Evolutionary conservation across 2,329 filamentous ascomycete genomes (phyloP), one percentile per base, ranked within the genome.

Genomic region (Pezicula carpinea): DNA sequence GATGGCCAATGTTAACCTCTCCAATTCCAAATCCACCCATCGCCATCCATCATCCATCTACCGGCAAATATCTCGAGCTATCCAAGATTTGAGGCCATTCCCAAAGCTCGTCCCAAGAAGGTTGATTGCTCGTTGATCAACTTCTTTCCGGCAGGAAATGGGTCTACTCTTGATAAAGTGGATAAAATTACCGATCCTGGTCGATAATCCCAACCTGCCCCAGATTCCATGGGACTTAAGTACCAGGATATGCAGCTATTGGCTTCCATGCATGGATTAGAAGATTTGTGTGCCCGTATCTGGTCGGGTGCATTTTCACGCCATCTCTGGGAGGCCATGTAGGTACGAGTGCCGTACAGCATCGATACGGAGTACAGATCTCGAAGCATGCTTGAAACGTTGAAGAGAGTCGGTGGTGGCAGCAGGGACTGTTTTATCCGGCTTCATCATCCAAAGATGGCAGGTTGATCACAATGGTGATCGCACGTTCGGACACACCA

Each of bases 231-330:
- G 42, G 26, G 38, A 43, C 17, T 18, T 34, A 43, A 43, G 13
- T 33, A 34, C 26, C 31, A 18, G 41, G 41, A 23, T 43, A 15
- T 26, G 11, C 41, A 32, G 18, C 29, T 34, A 33, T 43, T 34
- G 31, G 19, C 18, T 43, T 43, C 40, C 40, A 49, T 48, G 29
- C 39, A 43, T 32, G 40, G 45, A 43, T n/a, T 43, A 38, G 39
- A 53, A 45, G 43, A 49, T 50, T 50, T 23, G 47, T 23, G 47
- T 34, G 42, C 44, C 44, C 46, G 36, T 18, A 51, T 51, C 45
- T 29, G 50, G 40, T 44, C 44, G 32, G 41, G n/a, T 53, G 47
- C 45, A 47, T 44, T 14, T 17, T 14, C 11, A 47, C 45, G 19
- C 44, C 44, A 42, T 39, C 31, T n/a, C n/a, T n/a, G n/a, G n/a